phyloP scores from a whole-genome alignment of 2,329 filamentous ascomycete genomes.

The Sarocladiaceae sp. region DNA sequence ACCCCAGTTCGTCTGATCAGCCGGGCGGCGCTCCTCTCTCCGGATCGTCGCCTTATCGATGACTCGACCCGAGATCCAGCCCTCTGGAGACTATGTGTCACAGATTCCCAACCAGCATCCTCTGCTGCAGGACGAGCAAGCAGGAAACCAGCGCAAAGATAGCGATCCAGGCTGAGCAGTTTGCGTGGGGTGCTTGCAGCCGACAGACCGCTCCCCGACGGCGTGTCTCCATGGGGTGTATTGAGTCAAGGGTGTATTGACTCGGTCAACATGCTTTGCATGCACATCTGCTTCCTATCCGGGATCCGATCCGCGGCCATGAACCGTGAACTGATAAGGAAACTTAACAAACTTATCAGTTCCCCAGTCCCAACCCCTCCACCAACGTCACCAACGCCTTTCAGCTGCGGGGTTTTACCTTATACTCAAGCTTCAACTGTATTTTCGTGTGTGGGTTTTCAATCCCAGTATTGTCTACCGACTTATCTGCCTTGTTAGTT shows the following conservation, averaged over 20 bases:
- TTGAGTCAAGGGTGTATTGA: too few relatives aligned
- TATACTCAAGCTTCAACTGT: too few relatives aligned
- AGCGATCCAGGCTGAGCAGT: not conserved
- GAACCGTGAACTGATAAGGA: too few relatives aligned
- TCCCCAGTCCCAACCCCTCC: not conserved
- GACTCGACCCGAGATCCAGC: not conserved
- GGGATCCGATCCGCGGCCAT: not conserved
- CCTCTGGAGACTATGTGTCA: not conserved
- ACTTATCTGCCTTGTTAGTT: too few relatives aligned
- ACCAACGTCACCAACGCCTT: not conserved
- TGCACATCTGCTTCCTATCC: too few relatives aligned
- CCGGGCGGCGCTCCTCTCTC: not conserved
- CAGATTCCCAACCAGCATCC: not conserved
- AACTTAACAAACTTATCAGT: not conserved
- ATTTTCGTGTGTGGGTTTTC: too few relatives aligned
- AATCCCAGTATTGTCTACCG: too few relatives aligned
- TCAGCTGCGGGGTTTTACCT: slow-evolving; percentile 3
- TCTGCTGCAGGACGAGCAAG: too few relatives aligned
- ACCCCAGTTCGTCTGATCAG: not conserved
- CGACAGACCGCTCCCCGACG: not conserved
- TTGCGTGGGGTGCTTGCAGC: slow-evolving; percentile 2
- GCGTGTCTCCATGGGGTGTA: not conserved
- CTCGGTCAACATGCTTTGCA: not conserved
- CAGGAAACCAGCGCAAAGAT: not conserved
- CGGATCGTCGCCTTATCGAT: not conserved